Base-by-base conservation (phyloP, 83 land plant species). In the Diphasiastrum complanatum region DNA sequence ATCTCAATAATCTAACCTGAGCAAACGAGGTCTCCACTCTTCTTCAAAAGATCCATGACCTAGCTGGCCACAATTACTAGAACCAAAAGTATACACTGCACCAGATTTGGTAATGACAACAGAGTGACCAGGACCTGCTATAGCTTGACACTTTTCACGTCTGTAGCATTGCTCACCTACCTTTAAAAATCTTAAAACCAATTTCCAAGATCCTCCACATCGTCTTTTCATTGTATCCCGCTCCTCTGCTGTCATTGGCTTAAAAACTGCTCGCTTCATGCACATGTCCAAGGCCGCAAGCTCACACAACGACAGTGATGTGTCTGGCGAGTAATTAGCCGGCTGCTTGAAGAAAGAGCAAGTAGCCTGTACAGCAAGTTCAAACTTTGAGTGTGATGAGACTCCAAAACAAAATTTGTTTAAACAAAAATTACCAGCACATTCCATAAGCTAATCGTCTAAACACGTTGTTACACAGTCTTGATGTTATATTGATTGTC, bases 61-160 rank as follows among this genome's bases (percentile, higher is more conserved):
- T 45, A 89, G 85, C 76, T 89, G 87, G 11, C 96, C 96, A 8
- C 76, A 83, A 60, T 63, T 78, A 46, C 88, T 89, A 10, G 93
- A 83, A 8, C 91, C 96, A 70, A 85, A 89, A 2, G 91, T 65
- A 46, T 80, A 89, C 29, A 83, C 83, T 2, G 72, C 59, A 34
- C 91, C 96, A 23, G 58, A 73, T 1, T 77, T 65, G 12, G 91
- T 89, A 40, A 89, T 83, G 35, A 76, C 96, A 43, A 89, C 75
- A 54, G 91, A 85, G 61, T 89, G 96, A 47, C 96, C 85, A 27
- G 96, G 91, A 19, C 96, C 96, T 12, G 96, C 96, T 45, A 85
- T 79, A 20, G 96, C 96, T 61, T 85, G 87, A 11, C 72, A 81
- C 51, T 76, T 83, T 55, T 79, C 92, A 43, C 83, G 75, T 37